phyloP scores from a whole-genome alignment of 2,329 filamentous ascomycete species.

The Cytospora schulzeri region DNA sequence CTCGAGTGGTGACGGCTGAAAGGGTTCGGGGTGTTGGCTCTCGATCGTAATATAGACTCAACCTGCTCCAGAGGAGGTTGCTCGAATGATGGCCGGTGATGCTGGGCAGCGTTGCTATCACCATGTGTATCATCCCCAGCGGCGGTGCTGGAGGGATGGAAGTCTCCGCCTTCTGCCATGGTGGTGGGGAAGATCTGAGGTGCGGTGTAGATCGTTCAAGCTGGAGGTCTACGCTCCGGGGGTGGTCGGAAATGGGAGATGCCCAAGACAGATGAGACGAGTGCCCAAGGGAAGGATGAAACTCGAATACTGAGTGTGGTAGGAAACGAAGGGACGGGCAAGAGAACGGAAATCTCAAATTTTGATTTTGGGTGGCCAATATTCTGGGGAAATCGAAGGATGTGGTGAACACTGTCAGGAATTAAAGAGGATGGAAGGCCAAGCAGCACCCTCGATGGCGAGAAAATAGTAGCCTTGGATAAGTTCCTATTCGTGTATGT shows the following conservation, averaged over 20 bases:
- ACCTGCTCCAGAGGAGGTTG: conserved; percentile 29
- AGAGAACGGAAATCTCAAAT: not conserved
- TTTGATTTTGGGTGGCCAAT: not conserved
- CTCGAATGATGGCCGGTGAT: conserved; percentile 20
- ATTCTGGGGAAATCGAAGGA: not conserved
- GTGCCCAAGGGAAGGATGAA: not conserved
- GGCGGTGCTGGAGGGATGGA: conserved; percentile 1
- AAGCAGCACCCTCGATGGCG: not conserved
- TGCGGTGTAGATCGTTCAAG: not conserved
- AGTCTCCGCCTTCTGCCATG: conserved; percentile 29
- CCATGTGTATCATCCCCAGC: conserved; percentile 8
- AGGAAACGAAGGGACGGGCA: not conserved
- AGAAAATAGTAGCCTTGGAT: conserved; percentile 8
- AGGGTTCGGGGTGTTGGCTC: conserved; percentile 34
- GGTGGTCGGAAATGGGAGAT: not conserved
- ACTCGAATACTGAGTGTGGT: conserved; percentile 2
- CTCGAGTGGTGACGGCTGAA: conserved; percentile 37
- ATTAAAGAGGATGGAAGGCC: conserved; percentile 10
- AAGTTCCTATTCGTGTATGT: conserved; percentile 17
- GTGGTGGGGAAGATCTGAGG: not conserved
- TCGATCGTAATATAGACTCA: conserved; percentile 35
- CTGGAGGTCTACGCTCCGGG: not conserved
- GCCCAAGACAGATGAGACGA: not conserved
- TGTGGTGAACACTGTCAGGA: not conserved
- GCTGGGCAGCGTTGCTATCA: not conserved